These are phyloP conservation scores for Erodium trifolium DNA, from an alignment of 441 rosid genomes.

Conservation along the genomic window DNA sequence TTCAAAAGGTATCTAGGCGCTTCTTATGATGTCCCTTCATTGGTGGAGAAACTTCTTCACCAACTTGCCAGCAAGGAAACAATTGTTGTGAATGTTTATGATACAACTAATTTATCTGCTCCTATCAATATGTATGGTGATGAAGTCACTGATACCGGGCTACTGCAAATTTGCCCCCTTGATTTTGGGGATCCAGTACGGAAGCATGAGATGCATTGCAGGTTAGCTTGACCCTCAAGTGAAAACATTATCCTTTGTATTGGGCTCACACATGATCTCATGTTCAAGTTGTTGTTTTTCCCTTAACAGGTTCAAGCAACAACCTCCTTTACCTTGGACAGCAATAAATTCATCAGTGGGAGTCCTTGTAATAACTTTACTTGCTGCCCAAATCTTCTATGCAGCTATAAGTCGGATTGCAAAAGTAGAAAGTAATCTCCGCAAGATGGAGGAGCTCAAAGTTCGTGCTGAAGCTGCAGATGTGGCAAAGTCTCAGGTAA, in stretches of 20 bases:
- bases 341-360: slow-evolving; percentile 61
- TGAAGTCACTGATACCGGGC: slow-evolving; percentile 58
- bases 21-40: slow-evolving; percentile 90
- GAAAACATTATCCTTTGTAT: slow-evolving; percentile 9
- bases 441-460: slow-evolving; percentile 68
- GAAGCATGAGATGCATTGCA: slow-evolving; percentile 95
- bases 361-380: slow-evolving; percentile 59
- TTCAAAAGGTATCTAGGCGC: slow-evolving; percentile 77
- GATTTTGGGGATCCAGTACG: slow-evolving; percentile 93
- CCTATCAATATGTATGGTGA: slow-evolving; percentile 77
- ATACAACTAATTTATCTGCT: slow-evolving; percentile 64
- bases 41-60: slow-evolving; percentile 90
- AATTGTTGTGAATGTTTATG: slow-evolving; percentile 84
- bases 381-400: slow-evolving; percentile 64
- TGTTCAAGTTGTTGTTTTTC: slow-evolving; percentile 7
- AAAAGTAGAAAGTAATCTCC: slow-evolving; percentile 66
- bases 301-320: slow-evolving; percentile 65
- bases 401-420: slow-evolving; percentile 69
- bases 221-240: slow-evolving; percentile 35
- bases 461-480: slow-evolving; percentile 98
- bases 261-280: slow-evolving; percentile 19
- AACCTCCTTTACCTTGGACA: slow-evolving; percentile 67
- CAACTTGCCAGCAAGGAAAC: slow-evolving; percentile 93
- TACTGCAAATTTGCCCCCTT: slow-evolving; percentile 49
- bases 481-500: slow-evolving; percentile 95